Evolutionary conservation across 768 basidiomycete species (phyloP), one percentile per base, ranked within the genome.

Genomic region (Pleurotus ostreatus): DNA sequence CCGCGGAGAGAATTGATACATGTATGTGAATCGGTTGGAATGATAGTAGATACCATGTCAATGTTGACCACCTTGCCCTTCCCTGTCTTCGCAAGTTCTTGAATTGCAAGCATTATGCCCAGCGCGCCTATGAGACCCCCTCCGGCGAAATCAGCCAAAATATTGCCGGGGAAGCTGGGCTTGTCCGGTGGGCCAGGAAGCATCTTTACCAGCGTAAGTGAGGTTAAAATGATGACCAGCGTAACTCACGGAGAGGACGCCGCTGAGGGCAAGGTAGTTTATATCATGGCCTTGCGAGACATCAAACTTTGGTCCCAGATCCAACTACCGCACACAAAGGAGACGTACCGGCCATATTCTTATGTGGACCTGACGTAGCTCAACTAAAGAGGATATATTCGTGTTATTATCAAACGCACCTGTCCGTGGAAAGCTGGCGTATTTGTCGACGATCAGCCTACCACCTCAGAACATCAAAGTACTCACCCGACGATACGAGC

Each of bases 111-210:
- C 9, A 94, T 75, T 51, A 92, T 84, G 4, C 90, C 89, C 22
- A 83, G 67, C 0, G 79, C 88, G 59, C 87, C 90, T 59, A 82
- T 78, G 25, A 90, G 66, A 5, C 90, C 89, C 4, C 91, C 91
- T 2, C 89, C 91, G 1, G 86, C 92, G 68, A 93, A 92, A 64
- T 92, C 92, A 9, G 84, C 89, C 4, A 93, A 75, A 12, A 92
- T 65, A 62, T 94, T 93, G 41, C 88, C 67, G 6, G 91, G 92
- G 56, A 87, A 88, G 37, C 68, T 70, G 0, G 91, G 91, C 60
- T 85, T 87, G 9, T 80, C 81, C 18, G 65, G 63, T 1, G 75
- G 71, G 6, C 88, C 86, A 40, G 89, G 88, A 9, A 90, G 74
- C 77, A 90, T 82, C 84, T 90, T 45, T 6, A 9, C 13, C 2